phyloP scores from a whole-genome alignment of 306 rosid genomes.

The Canavalia gladiata region DNA sequence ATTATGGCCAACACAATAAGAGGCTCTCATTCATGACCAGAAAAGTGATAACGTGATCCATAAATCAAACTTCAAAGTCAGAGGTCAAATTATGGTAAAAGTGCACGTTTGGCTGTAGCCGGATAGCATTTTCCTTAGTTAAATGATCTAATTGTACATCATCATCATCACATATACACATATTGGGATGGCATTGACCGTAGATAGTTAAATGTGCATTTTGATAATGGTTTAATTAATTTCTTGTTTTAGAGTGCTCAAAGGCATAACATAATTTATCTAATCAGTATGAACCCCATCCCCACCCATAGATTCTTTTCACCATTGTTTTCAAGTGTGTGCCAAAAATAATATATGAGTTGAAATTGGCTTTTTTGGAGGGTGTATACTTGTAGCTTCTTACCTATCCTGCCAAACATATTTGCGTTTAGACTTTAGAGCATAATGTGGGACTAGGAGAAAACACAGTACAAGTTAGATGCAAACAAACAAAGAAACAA shows the following conservation, averaged over 20 bases:
- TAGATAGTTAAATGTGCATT: neutral
- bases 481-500: conserved; percentile 9
- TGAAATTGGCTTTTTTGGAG: conserved; percentile 6
- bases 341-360: neutral
- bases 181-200: neutral
- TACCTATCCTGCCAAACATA: conserved; percentile 6
- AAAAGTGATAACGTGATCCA: no score
- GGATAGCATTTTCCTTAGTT: neutral
- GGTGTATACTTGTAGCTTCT: neutral
- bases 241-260: neutral
- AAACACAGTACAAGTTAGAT: conserved; percentile 14
- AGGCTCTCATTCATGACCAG: no score
- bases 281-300: neutral
- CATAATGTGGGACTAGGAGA: neutral
- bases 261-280: neutral
- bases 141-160: neutral
- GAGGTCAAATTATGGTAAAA: neutral
- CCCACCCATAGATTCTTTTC: neutral
- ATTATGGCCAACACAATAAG: no score
- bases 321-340: no score
- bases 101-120: neutral
- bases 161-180: neutral
- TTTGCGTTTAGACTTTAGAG: neutral
- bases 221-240: neutral
- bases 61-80: no score